phyloP scores from a whole-genome alignment of 1,139 yeast species.

The Nakaseomyces nivariensis region DNA sequence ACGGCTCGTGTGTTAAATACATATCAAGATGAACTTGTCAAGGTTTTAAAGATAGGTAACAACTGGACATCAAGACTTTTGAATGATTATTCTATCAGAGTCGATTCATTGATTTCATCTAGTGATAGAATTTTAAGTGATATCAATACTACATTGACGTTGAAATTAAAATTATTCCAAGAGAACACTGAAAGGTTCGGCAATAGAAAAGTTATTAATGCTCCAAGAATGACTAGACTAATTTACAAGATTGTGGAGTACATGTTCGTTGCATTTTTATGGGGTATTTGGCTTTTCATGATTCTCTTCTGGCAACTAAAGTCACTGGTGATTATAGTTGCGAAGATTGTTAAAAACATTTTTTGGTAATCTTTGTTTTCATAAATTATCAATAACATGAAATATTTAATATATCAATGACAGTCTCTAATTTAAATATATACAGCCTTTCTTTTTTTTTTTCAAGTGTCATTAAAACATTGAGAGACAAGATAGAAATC shows the following conservation, averaged over 20 bases:
- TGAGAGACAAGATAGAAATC: too few relatives aligned
- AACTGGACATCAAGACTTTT: constrained; percentile 24
- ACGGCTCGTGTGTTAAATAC: constrained; percentile 14
- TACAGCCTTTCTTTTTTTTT: too few relatives aligned
- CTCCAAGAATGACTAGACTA: constrained; percentile 30
- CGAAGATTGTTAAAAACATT: constrained; percentile 37
- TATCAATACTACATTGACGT: constrained; percentile 67
- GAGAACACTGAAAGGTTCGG: constrained; percentile 57
- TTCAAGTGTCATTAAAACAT: too few relatives aligned
- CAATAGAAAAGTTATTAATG: constrained; percentile 24
- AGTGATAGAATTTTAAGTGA: constrained; percentile 76
- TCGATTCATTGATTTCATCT: constrained; percentile 54
- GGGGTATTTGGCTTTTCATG: constrained; percentile 64
- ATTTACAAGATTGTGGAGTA: constrained; percentile 41
- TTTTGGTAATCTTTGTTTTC: constrained; percentile 24
- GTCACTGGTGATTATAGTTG: constrained; percentile 30
- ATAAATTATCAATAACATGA: not conserved
- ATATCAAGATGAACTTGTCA: constrained; percentile 18
- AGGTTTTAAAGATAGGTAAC: constrained; percentile 19
- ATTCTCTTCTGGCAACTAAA: constrained; percentile 41
- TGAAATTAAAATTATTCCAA: constrained; percentile 59
- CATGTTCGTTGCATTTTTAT: constrained; percentile 50
- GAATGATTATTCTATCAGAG: constrained; percentile 26
- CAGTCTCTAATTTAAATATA: too few relatives aligned
- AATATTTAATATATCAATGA: not conserved